Evolutionary conservation across 1,284 basidiomycete species (phyloP).

Genomic region (Sanghuangporus weigelae): DNA sequence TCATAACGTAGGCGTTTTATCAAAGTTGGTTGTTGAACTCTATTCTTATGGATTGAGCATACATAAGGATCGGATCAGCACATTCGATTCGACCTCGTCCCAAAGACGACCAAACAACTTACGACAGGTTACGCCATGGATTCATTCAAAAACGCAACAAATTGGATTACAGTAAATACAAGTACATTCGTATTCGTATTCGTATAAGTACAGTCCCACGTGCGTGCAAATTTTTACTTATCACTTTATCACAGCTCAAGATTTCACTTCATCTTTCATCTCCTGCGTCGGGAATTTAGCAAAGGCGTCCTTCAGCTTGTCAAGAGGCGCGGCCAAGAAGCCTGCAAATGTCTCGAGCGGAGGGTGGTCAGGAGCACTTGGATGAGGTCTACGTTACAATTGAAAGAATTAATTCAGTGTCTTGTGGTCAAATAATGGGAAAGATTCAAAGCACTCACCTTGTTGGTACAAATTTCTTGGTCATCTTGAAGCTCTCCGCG

Average conservation of each 20-base stretch:
- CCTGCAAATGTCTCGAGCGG: conserved; percentile 58
- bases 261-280: conserved; percentile 33
- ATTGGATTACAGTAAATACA: background rate
- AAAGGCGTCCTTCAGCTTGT: conserved; percentile 57
- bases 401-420: background rate
- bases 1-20: no score
- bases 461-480: conserved; percentile 63
- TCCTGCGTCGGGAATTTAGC: conserved; percentile 51
- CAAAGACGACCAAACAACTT: no score
- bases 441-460: conserved; percentile 29
- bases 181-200: background rate
- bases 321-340: conserved; percentile 51
- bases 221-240: no score
- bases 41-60: no score
- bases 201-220: background rate
- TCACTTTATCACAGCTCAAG: background rate
- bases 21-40: no score
- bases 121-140: no score
- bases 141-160: no score
- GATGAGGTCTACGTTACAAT: conserved; percentile 38
- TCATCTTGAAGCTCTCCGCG: conserved; percentile 45
- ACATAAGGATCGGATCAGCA: no score
- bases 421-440: background rate
- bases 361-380: conserved; percentile 47
- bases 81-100: no score